Conservation (phyloP, 257 asterid species). For the Rhazya stricta region DNA sequence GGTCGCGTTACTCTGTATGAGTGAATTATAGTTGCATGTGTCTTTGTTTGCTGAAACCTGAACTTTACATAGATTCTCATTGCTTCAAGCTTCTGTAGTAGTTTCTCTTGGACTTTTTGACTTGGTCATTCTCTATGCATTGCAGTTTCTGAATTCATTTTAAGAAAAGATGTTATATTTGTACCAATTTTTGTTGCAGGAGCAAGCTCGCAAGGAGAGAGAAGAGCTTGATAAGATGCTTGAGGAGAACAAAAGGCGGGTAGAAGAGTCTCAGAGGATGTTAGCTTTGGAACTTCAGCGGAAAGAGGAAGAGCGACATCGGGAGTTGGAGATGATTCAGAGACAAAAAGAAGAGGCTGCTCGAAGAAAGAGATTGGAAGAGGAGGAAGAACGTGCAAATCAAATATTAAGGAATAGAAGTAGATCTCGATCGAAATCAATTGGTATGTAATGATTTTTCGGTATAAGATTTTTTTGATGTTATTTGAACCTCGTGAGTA, state of each 20-base stretch:
- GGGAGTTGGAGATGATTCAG: conserved; percentile 76
- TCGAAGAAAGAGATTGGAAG: conserved; percentile 61
- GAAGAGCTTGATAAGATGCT: conserved; percentile 94
- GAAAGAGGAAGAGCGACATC: conserved; percentile 77
- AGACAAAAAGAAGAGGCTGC: conserved; percentile 87
- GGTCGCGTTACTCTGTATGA: no score
- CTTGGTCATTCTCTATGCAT: not conserved
- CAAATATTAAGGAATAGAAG: conserved; percentile 34
- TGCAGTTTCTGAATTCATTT: not conserved
- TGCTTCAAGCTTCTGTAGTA: no score
- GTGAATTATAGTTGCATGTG: no score
- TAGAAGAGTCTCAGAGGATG: conserved; percentile 85
- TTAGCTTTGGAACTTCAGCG: conserved; percentile 74
- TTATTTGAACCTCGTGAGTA: no score
- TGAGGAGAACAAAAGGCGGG: conserved; percentile 85
- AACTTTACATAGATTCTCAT: no score
- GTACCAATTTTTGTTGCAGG: conserved; percentile 32
- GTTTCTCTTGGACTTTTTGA: no score
- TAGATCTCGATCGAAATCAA: conserved; percentile 45
- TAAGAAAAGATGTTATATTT: not conserved
- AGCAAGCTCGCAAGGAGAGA: conserved; percentile 85
- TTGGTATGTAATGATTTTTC: conserved; percentile 29
- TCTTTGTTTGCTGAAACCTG: no score
- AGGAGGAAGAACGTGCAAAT: conserved; percentile 59
- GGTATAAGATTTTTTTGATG: not conserved